Percentiles rank a stretch among this genome's conserved stretches.
These are phyloP conservation scores for Plasmodiophora brassicae DNA, from an alignment of 208 protist species.

Conservation along the genomic window DNA sequence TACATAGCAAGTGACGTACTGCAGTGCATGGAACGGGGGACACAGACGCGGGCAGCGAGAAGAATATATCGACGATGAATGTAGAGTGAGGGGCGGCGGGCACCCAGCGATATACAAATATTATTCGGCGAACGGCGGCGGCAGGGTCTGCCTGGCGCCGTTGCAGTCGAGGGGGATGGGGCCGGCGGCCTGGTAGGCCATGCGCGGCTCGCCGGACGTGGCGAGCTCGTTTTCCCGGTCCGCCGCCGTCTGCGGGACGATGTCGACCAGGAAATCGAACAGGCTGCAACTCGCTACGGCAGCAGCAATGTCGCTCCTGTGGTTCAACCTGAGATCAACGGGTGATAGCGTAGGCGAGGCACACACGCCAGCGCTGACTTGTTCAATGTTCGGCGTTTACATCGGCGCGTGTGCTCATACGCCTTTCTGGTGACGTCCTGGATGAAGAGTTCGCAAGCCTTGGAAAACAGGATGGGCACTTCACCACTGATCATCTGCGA, in stretches of 20 bases:
- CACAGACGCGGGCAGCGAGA: too few species aligned
- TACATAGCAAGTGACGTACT: too few species aligned
- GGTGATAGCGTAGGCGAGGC: not conserved
- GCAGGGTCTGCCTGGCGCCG: too few species aligned
- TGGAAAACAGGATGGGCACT: slow-evolving; percentile 41
- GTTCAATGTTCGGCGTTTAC: slow-evolving; percentile 21
- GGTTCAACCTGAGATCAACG: too few species aligned
- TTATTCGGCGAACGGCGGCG: too few species aligned
- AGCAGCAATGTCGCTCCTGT: slow-evolving; percentile 32
- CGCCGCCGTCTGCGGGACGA: not conserved
- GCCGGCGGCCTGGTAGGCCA: too few species aligned
- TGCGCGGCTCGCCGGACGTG: too few species aligned
- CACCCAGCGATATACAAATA: too few species aligned
- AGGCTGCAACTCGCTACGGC: slow-evolving; percentile 4
- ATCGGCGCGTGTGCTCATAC: slow-evolving; percentile 7
- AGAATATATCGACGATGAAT: too few species aligned
- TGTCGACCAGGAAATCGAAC: slow-evolving; percentile 41
- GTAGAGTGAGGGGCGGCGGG: too few species aligned
- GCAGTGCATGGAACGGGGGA: too few species aligned
- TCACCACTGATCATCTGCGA: slow-evolving; percentile 48
- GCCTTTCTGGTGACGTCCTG: slow-evolving; percentile 34
- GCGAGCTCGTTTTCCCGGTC: slow-evolving; percentile 18
- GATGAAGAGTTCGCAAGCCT: slow-evolving; percentile 50
- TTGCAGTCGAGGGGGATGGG: too few species aligned
- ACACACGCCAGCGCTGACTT: not conserved